Base-by-base conservation (phyloP, 352 stramenopile genomes). In the Peronospora destructor region DNA sequence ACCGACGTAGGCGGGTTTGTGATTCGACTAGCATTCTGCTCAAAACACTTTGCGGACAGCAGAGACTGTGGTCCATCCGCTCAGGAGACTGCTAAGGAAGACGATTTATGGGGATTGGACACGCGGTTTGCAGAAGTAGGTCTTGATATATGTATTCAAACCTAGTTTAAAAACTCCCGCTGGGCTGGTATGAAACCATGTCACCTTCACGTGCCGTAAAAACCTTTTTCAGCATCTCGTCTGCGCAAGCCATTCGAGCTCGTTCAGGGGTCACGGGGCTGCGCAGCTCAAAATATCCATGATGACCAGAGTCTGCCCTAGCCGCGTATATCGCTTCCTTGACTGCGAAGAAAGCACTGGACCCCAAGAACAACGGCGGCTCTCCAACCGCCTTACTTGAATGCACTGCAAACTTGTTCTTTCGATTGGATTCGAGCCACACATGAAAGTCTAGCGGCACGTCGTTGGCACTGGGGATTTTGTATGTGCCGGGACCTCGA, bases 391-490 rank as follows among this genome's bases (percentile, higher is more conserved):
- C 95, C 50, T 98, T 98, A 52, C n/a, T n/a, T n/a, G n/a, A n/a
- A 61, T 98, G 93, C 0, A 98, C 92, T 10, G 91, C 90, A 56
- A 97, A 95, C 33, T 84, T 81, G 67, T 98, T 98, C 41, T 94
- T 87, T 19, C 75, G 78, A 63, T 95, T 85, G 14, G 95, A 85
- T 59, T 98, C 76, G 8, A 98, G 76, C 66, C 84, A 95, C 11
- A 98, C 87, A 63, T 96, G 86, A 55, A 98, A 97, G 29, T 95
- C 72, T 42, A 96, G 68, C 0, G 94, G 94, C 12, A 97, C 75
- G 58, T 98, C 94, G 57, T 98, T 98, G 37, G 96, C 96, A 23
- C 91, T 87, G 34, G 95, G 94, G 57, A 98, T 98, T 68, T 98
- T 98, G 81, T 98, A 98, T 0, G 83, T 94, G 7, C 94, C 94